These are phyloP conservation scores for Termitomyces sp. DNA, from an alignment of 768 basidiomycete genomes.

Conservation along the genomic window DNA sequence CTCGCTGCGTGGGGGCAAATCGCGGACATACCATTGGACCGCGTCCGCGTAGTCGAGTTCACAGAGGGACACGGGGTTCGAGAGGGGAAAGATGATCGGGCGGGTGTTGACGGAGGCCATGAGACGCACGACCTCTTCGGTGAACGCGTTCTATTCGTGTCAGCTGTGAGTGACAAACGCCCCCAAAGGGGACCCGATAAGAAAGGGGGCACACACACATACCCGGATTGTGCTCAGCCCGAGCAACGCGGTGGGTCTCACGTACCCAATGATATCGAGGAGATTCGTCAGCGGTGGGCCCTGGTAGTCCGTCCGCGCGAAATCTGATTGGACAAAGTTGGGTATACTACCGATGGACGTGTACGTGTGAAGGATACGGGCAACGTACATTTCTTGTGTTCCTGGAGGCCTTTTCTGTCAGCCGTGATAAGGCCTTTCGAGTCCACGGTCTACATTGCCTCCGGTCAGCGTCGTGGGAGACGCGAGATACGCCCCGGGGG, in stretches of 20 bases:
- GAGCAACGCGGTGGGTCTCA: constrained; percentile 73
- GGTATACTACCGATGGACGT: too few species aligned
- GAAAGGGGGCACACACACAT: too few species aligned
- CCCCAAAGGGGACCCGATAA: background rate
- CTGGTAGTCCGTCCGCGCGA: constrained; percentile 65
- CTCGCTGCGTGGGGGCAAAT: background rate
- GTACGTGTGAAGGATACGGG: background rate
- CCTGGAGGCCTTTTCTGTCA: constrained; percentile 58
- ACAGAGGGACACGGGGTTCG: constrained; percentile 60
- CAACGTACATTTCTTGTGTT: constrained; percentile 65
- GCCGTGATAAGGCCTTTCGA: constrained; percentile 73
- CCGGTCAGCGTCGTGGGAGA: background rate
- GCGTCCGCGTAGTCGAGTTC: constrained; percentile 61
- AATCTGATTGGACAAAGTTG: constrained; percentile 53
- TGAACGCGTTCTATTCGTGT: constrained; percentile 47
- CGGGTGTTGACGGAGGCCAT: constrained; percentile 61
- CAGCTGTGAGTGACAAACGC: constrained; percentile 18
- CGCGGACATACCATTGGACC: constrained; percentile 39
- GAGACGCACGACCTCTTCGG: constrained; percentile 49
- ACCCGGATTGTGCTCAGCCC: constrained; percentile 60
- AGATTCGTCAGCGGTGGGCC: constrained; percentile 57
- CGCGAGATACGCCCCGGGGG: too few species aligned
- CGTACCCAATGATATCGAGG: constrained; percentile 60
- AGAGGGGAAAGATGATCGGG: constrained; percentile 81
- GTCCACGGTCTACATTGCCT: constrained; percentile 54